Evolutionary conservation across 1,284 basidiomycete species (phyloP).

Genomic region (Dichomitus squalens): DNA sequence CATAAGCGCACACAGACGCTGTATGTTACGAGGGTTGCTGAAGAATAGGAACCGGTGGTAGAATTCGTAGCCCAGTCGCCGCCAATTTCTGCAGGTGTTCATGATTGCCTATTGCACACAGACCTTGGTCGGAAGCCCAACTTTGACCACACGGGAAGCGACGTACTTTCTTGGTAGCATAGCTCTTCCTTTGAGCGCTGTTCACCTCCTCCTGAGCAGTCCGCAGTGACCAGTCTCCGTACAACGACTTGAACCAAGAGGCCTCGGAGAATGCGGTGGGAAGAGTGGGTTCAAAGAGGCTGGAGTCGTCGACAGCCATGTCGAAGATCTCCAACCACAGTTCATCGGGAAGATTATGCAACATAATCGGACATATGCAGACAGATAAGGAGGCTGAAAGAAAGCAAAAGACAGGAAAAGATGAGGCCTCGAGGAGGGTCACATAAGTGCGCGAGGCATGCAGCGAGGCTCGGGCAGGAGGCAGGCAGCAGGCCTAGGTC

Average conservation of each 20-base stretch:
- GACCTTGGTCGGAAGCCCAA: neutral
- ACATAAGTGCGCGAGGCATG: constrained; percentile 4
- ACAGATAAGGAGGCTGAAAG: neutral
- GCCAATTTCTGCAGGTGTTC: constrained; percentile 49
- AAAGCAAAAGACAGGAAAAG: neutral
- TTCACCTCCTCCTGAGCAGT: constrained; percentile 58
- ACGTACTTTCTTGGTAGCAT: constrained; percentile 63
- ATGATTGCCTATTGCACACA: constrained; percentile 55
- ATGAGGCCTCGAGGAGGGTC: constrained; percentile 3
- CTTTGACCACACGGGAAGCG: neutral
- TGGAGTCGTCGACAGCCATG: constrained; percentile 65
- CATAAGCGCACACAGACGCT: constrained; percentile 48
- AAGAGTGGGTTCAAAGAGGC: constrained; percentile 56
- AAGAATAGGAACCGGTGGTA: constrained; percentile 68
- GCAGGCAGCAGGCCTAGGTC: neutral
- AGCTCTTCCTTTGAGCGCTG: constrained; percentile 56
- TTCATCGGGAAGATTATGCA: constrained; percentile 56
- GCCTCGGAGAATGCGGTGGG: constrained; percentile 61
- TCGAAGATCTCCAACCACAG: constrained; percentile 70
- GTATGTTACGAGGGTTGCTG: constrained; percentile 52
- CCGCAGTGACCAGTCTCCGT: constrained; percentile 55
- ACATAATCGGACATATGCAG: constrained; percentile 20
- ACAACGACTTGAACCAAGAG: constrained; percentile 57
- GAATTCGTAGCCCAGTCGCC: constrained; percentile 56
- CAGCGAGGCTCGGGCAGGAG: no score